These are phyloP conservation scores for Xylaria telfairii DNA, from an alignment of 495 filamentous ascomycete genomes.

Conservation along the genomic window DNA sequence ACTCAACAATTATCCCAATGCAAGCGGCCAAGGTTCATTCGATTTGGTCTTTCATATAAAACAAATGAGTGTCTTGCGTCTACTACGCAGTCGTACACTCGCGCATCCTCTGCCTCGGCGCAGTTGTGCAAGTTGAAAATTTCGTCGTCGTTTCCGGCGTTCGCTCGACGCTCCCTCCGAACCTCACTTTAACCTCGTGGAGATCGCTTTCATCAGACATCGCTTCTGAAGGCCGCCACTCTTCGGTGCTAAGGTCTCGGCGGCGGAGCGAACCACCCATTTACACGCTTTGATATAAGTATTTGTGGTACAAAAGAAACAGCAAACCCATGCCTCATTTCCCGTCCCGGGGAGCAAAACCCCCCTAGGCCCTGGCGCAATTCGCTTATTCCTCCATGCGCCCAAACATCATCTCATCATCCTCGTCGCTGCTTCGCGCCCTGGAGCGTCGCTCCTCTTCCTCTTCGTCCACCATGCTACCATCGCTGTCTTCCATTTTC, in stretches of 20 bases:
- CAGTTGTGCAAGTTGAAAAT: conserved; percentile 26
- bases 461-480: conserved; percentile 77
- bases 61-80: conserved; percentile 37
- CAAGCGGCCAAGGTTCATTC: conserved; percentile 27
- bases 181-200: conserved; percentile 69
- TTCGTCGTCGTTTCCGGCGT: conserved; percentile 42
- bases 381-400: conserved; percentile 83
- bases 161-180: conserved; percentile 65
- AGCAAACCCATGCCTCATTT: conserved; percentile 37
- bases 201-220: conserved; percentile 38
- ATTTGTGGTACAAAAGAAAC: conserved; percentile 52
- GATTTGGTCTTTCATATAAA: conserved; percentile 36
- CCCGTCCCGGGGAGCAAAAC: conserved; percentile 28
- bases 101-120: neutral
- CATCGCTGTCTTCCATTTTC: conserved; percentile 72
- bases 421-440: conserved; percentile 81
- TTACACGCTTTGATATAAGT: conserved; percentile 52
- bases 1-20: neutral
- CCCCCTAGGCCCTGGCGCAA: conserved; percentile 22
- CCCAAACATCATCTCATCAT: conserved; percentile 90
- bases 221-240: conserved; percentile 47
- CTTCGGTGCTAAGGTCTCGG: conserved; percentile 63
- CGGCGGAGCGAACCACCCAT: conserved; percentile 59
- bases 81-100: conserved; percentile 26
- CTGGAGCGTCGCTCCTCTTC: conserved; percentile 71